Percentiles rank a stretch among this genome's conserved stretches.
Conservation (phyloP, 225 moss, liverwort and hornwort species). For the Marchantia paleacea region DNA sequence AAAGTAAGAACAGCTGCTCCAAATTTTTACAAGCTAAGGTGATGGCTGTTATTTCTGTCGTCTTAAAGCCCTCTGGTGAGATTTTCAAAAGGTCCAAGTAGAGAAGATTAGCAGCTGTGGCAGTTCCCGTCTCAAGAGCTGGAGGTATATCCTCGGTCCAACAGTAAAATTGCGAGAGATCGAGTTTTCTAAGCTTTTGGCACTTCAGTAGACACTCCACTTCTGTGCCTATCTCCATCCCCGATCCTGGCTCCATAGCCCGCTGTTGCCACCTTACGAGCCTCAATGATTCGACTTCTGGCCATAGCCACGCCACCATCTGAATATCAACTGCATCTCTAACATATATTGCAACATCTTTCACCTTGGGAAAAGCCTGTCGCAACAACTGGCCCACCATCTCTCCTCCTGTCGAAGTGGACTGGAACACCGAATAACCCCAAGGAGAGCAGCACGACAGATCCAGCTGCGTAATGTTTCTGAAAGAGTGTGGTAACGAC, state of each 20-base stretch:
- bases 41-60: constrained; percentile 62
- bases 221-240: constrained; percentile 47
- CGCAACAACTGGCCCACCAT: constrained; percentile 57
- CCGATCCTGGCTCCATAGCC: constrained; percentile 43
- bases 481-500: constrained; percentile 56
- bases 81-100: constrained; percentile 76
- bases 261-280: constrained; percentile 88
- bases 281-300: constrained; percentile 56
- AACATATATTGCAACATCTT: constrained; percentile 63
- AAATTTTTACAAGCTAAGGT: constrained; percentile 66
- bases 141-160: constrained; percentile 93
- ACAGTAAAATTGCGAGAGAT: constrained; percentile 82
- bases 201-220: constrained; percentile 57
- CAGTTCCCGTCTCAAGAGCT: constrained; percentile 43
- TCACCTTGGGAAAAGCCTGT: constrained; percentile 66
- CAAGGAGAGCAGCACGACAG: constrained; percentile 82
- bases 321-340: constrained; percentile 70
- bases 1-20: constrained; percentile 65
- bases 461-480: constrained; percentile 57
- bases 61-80: constrained; percentile 78
- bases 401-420: constrained; percentile 55
- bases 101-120: constrained; percentile 52
- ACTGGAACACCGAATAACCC: constrained; percentile 84
- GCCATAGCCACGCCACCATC: constrained; percentile 88
- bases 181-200: constrained; percentile 50